Conservation (phyloP, 148 eudicot genomes). For the Amaranthus cruentus region DNA sequence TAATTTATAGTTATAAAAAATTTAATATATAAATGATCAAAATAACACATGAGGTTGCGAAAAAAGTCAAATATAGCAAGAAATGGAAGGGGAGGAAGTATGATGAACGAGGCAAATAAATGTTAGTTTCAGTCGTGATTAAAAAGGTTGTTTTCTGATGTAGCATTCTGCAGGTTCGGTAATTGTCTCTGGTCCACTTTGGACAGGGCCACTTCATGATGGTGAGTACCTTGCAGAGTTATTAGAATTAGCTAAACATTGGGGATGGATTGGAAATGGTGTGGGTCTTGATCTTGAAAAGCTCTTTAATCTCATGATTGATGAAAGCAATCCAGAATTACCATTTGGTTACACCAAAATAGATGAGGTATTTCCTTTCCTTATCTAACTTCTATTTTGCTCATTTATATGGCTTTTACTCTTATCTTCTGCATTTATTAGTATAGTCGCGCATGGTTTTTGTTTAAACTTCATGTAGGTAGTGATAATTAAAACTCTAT, state of each 20-base stretch:
- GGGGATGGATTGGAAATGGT: conserved; percentile 76
- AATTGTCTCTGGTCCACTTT: conserved; percentile 82
- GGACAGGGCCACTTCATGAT: conserved; percentile 92
- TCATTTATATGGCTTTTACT: too few species aligned
- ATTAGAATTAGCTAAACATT: conserved; percentile 59
- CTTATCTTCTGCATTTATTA: too few species aligned
- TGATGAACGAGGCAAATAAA: too few species aligned
- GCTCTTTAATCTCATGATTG: conserved; percentile 68
- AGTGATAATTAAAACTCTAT: too few species aligned
- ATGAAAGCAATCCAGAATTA: conserved; percentile 75
- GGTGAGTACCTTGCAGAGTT: conserved; percentile 55
- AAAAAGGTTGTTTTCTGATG: conserved; percentile 15
- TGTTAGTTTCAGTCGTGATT: background rate
- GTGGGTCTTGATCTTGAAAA: conserved; percentile 58
- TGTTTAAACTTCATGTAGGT: too few species aligned
- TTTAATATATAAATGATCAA: too few species aligned
- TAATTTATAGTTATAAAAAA: too few species aligned
- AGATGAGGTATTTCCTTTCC: conserved; percentile 56
- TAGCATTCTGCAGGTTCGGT: conserved; percentile 45
- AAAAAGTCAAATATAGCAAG: too few species aligned
- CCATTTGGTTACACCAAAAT: conserved; percentile 70
- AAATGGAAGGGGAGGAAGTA: too few species aligned
- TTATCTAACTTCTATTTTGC: background rate
- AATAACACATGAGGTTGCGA: too few species aligned
- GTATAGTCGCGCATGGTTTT: too few species aligned